Evolutionary conservation across 106 monocot genomes (phyloP).

Genomic region (Dioscorea dumetorum): DNA sequence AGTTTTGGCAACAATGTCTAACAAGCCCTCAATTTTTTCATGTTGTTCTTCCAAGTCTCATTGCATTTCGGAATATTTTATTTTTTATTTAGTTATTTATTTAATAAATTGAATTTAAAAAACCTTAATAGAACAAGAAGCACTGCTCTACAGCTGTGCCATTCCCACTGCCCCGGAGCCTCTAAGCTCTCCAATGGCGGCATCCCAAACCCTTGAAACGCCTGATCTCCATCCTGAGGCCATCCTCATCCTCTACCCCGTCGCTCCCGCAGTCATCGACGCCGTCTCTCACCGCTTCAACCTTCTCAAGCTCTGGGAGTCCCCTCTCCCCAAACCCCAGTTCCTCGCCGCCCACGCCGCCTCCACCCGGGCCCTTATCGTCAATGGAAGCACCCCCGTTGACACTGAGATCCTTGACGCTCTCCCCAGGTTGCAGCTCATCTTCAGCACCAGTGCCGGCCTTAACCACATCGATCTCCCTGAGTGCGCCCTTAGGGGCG

Average conservation of each 20-base stretch:
- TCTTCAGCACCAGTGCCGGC: conserved; percentile 11
- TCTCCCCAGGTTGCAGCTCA: conserved; percentile 15
- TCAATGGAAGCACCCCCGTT: neutral
- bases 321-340: neutral
- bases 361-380: conserved; percentile 10
- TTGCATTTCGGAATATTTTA: too few species aligned
- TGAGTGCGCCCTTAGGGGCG: conserved; percentile 23
- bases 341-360: conserved; percentile 16
- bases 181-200: too few species aligned
- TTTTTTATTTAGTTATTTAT: too few species aligned
- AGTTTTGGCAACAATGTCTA: too few species aligned
- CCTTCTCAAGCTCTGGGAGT: conserved; percentile 13
- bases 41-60: too few species aligned
- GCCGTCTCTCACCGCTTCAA: neutral
- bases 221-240: neutral
- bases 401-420: conserved; percentile 7
- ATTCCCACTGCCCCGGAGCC: too few species aligned
- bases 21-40: too few species aligned
- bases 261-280: neutral
- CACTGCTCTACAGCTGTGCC: too few species aligned
- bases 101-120: too few species aligned
- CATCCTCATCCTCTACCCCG: neutral
- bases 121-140: too few species aligned
- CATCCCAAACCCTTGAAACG: too few species aligned
- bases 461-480: conserved; percentile 23